phyloP scores from a whole-genome alignment of 2,329 filamentous ascomycete species.

The Boeremia exigua region DNA sequence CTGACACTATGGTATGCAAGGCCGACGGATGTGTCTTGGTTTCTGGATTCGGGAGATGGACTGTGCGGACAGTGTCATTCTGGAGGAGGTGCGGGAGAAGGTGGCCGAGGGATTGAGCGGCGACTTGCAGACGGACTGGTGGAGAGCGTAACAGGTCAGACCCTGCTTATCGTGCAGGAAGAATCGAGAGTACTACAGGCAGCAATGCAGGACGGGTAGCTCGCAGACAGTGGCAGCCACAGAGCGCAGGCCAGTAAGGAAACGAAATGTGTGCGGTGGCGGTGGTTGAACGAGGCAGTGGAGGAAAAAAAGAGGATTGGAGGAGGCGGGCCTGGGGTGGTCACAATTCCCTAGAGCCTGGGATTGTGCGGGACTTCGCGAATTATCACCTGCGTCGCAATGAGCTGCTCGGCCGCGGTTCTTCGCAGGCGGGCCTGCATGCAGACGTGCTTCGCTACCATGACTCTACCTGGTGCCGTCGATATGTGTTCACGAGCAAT shows the following conservation, averaged over 20 bases:
- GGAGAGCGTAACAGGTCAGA: conserved; percentile 46
- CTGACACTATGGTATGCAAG: conserved; percentile 42
- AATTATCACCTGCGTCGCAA: conserved; percentile 47
- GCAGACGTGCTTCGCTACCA: conserved; percentile 41
- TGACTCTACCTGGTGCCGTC: conserved; percentile 35
- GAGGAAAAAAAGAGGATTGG: conserved; percentile 33
- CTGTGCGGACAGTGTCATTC: conserved; percentile 51
- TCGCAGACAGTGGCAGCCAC: conserved; percentile 45
- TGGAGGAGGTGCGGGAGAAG: conserved; percentile 40
- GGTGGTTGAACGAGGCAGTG: conserved; percentile 40
- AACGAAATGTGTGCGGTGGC: conserved; percentile 31
- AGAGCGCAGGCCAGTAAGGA: conserved; percentile 38
- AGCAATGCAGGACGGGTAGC: conserved; percentile 49
- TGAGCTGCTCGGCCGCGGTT: conserved; percentile 44
- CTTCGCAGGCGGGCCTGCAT: conserved; percentile 38
- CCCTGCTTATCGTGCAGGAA: conserved; percentile 49
- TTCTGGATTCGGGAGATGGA: conserved; percentile 41
- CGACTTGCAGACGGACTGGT: conserved; percentile 41
- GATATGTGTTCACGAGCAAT: conserved; percentile 48
- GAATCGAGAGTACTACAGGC: conserved; percentile 42
- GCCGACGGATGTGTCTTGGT: conserved; percentile 40
- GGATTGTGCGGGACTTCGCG: conserved; percentile 40
- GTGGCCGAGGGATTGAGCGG: conserved; percentile 42
- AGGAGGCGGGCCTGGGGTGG: conserved; percentile 42
- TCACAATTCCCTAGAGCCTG: conserved; percentile 42